These are phyloP conservation scores for Beauveria varroae DNA, from an alignment of 2,329 filamentous ascomycete species.

Conservation along the genomic window DNA sequence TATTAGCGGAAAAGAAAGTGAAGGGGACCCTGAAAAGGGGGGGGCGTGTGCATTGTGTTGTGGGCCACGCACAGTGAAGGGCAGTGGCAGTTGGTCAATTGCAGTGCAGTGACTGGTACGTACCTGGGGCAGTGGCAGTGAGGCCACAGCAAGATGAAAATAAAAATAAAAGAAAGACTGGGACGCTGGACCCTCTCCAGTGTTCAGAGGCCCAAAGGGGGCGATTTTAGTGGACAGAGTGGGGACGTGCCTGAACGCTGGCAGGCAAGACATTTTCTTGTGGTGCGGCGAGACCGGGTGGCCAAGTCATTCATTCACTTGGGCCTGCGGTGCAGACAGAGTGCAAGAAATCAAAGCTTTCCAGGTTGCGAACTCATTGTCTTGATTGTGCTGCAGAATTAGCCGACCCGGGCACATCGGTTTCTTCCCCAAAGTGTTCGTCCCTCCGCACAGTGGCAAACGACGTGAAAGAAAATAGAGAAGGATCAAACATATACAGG, in stretches of 20 bases:
- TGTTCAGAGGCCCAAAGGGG: not conserved
- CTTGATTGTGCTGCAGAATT: not conserved
- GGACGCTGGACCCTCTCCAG: not conserved
- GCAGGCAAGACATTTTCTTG: not conserved
- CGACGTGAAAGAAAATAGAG: not conserved
- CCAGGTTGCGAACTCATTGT: not conserved
- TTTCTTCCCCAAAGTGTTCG: not conserved
- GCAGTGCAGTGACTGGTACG: too few species aligned
- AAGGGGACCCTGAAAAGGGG: not conserved
- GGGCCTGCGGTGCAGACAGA: too few species aligned
- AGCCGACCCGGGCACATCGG: not conserved
- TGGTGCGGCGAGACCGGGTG: not conserved
- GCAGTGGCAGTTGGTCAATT: too few species aligned
- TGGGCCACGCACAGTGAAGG: not conserved
- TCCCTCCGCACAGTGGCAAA: not conserved
- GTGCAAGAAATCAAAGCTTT: not conserved
- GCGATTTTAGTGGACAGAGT: not conserved
- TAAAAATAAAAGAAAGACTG: not conserved
- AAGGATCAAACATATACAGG: too few species aligned
- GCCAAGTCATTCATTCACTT: not conserved
- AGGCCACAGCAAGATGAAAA: not conserved
- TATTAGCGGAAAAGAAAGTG: not conserved
- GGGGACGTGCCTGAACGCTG: not conserved
- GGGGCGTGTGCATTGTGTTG: constrained; percentile 1
- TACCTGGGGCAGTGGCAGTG: not conserved